phyloP scores from a whole-genome alignment of 2,329 filamentous ascomycete species.

The Monascus ruber region DNA sequence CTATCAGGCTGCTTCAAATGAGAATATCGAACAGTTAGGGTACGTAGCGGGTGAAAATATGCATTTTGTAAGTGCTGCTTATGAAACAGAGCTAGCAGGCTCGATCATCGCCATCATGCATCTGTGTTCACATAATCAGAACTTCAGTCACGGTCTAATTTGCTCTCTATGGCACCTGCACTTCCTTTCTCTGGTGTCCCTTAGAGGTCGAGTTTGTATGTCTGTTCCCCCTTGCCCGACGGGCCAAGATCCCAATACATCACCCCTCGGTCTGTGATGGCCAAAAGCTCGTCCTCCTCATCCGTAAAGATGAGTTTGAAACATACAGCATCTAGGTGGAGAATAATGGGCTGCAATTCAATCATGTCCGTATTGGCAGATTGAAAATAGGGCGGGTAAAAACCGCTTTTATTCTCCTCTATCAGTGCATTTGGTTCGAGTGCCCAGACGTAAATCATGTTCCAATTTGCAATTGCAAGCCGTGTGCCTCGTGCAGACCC shows the following conservation, averaged over 20 bases:
- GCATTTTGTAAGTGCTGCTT: too few relatives aligned
- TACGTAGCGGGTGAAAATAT: too few relatives aligned
- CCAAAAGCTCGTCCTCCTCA: constrained; percentile 27
- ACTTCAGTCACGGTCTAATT: too few relatives aligned
- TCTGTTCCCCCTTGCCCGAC: constrained; percentile 13
- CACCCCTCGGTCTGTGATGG: constrained; percentile 32
- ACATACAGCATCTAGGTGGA: constrained; percentile 27
- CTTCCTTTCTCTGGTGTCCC: neutral
- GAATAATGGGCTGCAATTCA: constrained; percentile 21
- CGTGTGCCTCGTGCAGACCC: constrained; percentile 24
- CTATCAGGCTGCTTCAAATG: too few relatives aligned
- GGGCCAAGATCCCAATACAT: constrained; percentile 27
- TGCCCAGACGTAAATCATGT: constrained; percentile 30
- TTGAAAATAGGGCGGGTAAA: constrained; percentile 21
- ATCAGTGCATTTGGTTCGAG: constrained; percentile 27
- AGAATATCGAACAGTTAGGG: too few relatives aligned
- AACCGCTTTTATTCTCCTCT: constrained; percentile 15
- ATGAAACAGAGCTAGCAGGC: too few relatives aligned
- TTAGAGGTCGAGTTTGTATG: constrained; percentile 3
- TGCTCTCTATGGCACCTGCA: too few relatives aligned
- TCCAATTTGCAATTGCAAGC: constrained; percentile 33
- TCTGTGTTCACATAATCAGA: too few relatives aligned
- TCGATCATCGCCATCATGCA: too few relatives aligned
- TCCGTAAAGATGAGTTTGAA: constrained; percentile 24
- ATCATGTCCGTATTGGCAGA: constrained; percentile 10